Base-by-base conservation (phyloP, 1,139 yeast genomes). In the Suhomyces bokatorum region DNA sequence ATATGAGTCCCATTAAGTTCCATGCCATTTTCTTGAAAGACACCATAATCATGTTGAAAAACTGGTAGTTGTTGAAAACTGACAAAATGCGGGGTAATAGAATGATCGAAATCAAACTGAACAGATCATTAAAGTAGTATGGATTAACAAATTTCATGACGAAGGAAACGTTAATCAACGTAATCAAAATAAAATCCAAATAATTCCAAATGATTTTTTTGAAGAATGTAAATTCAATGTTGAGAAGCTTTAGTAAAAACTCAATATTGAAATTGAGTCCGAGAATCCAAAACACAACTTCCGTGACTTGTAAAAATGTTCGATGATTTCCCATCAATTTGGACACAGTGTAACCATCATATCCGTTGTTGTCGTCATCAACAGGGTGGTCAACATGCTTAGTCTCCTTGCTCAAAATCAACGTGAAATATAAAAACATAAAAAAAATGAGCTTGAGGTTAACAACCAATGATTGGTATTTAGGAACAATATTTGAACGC, bases 1-100 rank as follows among this genome's bases (percentile, higher is more conserved):
- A 66, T 49, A 78, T 69, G 44, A 81, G 67, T n/a, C 81, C 81
- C 39, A 77, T 58, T 54, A 80, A 67, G 52, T 79, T 82, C 59
- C 78, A 70, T 37, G 75, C 65, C 85, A 81, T 81, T 51, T 73
- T 72, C 45, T 80, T 71, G 40, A 77, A 73, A 13, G 83, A 74
- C 28, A 78, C 64, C 12, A 80, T 67, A 51, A 80, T 76, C 59
- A 79, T 64, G 44, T 80, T 76, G 64, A 80, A 78, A 45, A 77
- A 76, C 48, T 74, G 75, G 54, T 78, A 77, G 50, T 77, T 76
- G 58, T 80, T 83, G 51, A 81, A 71, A 3, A 79, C 69, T 3
- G 82, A 72, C 33, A 81, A 69, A 41, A 79, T 67, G 31, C 86
- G 60, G 0, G 86, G 86, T 33, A 81, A 66, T 32, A 81, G 60